Percentiles rank a stretch among this genome's conserved stretches.
Conservation (phyloP, 2,329 filamentous ascomycete species). For the Lasiodiplodia citricola region DNA sequence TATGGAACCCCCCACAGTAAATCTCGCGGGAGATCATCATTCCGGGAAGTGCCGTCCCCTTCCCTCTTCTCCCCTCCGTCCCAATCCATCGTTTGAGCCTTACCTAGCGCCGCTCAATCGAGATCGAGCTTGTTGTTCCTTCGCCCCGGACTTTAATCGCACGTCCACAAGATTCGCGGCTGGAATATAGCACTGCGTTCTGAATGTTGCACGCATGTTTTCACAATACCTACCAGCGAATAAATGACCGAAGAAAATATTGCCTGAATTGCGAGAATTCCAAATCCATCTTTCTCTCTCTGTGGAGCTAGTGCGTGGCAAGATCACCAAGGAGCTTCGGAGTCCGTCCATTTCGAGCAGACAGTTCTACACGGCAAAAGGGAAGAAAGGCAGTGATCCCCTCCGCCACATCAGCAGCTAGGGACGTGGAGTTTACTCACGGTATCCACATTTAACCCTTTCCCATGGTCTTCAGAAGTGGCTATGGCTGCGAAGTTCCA, state of each 20-base stretch:
- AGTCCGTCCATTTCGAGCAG: background rate
- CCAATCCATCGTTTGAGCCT: background rate
- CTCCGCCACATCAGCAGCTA: background rate
- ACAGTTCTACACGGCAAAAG: background rate
- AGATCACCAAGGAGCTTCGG: background rate
- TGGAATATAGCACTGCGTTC: background rate
- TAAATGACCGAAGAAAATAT: too few species aligned
- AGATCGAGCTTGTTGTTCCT: background rate
- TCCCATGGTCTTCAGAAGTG: background rate
- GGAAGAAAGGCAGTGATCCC: background rate
- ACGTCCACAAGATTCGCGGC: background rate
- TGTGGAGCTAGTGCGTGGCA: background rate
- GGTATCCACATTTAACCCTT: background rate
- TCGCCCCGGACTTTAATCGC: background rate
- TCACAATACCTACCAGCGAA: background rate
- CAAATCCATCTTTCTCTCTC: background rate
- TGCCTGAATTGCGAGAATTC: background rate
- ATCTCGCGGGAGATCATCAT: slow-evolving; percentile 18
- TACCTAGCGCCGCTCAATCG: background rate
- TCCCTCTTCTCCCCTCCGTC: background rate
- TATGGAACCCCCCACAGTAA: background rate
- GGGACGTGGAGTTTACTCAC: background rate
- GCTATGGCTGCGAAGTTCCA: background rate
- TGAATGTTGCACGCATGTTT: background rate
- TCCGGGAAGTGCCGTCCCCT: background rate